Conservation (phyloP, 2,329 filamentous ascomycete genomes). For the Pleomassaria siparia region DNA sequence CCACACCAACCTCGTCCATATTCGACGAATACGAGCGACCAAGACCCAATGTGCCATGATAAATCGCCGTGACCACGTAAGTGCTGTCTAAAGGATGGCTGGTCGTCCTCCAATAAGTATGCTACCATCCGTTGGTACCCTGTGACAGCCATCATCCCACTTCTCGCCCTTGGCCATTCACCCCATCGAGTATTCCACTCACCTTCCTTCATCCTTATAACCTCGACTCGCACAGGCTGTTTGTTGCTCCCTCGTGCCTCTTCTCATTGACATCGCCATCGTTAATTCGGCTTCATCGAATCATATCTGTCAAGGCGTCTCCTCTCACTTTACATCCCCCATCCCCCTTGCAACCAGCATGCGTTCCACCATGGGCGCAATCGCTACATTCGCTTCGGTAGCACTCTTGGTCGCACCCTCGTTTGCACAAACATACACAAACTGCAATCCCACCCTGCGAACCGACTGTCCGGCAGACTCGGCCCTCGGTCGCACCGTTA, state of each 20-base stretch:
- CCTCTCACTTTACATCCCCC: constrained; percentile 1
- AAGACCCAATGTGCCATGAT: constrained; percentile 25
- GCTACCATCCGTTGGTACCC: constrained; percentile 22
- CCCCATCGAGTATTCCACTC: background rate
- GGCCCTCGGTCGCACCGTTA: constrained; percentile 79
- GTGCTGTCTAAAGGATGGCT: constrained; percentile 36
- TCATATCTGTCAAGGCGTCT: background rate
- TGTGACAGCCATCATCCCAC: constrained; percentile 24
- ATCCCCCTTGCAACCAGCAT: constrained; percentile 23
- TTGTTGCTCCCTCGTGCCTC: constrained; percentile 2
- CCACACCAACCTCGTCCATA: constrained; percentile 38
- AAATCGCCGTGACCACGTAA: constrained; percentile 27
- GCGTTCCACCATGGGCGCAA: constrained; percentile 34
- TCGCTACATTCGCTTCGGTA: constrained; percentile 44
- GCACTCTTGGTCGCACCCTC: constrained; percentile 44
- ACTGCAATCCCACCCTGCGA: constrained; percentile 58
- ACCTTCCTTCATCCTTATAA: constrained; percentile 1
- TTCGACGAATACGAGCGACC: constrained; percentile 31
- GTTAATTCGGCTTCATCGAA: background rate
- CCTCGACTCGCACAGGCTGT: constrained; percentile 3
- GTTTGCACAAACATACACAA: constrained; percentile 56
- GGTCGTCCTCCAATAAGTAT: constrained; percentile 31
- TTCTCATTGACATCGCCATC: background rate
- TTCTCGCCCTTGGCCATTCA: background rate
- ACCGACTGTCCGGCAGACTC: constrained; percentile 70